phyloP scores from a whole-genome alignment of 768 basidiomycete species.

The Leucosporidium yakuticum region DNA sequence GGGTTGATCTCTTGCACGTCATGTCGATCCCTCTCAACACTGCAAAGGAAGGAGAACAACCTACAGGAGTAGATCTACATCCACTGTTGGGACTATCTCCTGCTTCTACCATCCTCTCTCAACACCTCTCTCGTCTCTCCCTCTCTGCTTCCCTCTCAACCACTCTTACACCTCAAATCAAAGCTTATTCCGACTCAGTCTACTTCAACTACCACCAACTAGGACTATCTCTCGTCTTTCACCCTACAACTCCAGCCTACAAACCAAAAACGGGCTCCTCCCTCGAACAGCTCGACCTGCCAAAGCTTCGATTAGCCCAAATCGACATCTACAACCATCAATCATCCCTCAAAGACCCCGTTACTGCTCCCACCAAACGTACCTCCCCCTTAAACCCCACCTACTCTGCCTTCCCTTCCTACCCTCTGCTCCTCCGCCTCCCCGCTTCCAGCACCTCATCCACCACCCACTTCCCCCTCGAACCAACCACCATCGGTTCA shows the following conservation, averaged over 20 bases:
- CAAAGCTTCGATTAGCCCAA: conserved; percentile 58
- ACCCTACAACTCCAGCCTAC: conserved; percentile 56
- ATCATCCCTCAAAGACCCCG: neutral
- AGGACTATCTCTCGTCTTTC: conserved; percentile 74
- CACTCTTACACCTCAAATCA: conserved; percentile 46
- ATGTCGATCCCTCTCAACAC: too few relatives aligned
- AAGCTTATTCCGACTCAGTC: conserved; percentile 57
- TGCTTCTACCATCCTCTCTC: neutral
- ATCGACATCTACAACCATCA: conserved; percentile 73
- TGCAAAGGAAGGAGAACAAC: too few relatives aligned
- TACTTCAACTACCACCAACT: conserved; percentile 78
- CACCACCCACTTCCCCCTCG: conserved; percentile 25
- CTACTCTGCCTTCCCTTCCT: conserved; percentile 5
- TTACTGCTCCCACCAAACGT: neutral
- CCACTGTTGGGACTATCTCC: conserved; percentile 8
- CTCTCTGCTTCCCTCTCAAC: neutral
- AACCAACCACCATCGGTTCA: conserved; percentile 59
- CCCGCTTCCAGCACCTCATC: neutral
- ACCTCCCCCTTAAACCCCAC: neutral
- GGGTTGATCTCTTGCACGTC: too few relatives aligned
- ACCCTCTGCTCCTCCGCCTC: conserved; percentile 11
- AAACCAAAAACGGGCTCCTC: conserved; percentile 45
- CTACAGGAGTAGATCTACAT: neutral
- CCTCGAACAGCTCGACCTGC: conserved; percentile 20
- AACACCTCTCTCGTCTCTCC: neutral